A percentile compares a stretch with the other conserved stretches of the same genome.
Conservation (phyloP, 306 rosid species). For the Fagus crenata region DNA sequence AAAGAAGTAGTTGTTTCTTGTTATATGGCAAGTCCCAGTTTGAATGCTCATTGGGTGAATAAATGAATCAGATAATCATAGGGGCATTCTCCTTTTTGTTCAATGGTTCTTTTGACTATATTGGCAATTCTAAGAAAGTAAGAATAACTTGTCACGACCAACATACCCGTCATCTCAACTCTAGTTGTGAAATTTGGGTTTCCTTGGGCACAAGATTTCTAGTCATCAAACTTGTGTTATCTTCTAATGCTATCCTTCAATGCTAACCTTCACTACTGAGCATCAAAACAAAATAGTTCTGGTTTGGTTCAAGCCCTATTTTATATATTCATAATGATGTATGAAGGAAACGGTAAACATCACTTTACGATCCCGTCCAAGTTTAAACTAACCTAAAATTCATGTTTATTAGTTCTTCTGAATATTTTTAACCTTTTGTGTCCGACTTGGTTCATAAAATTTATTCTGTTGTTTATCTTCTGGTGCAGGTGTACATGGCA, state of each 20-base stretch:
- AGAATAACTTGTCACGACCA: slow-evolving; percentile 8
- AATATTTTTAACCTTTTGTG: neutral
- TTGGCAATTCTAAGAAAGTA: neutral
- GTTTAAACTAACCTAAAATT: too few relatives aligned
- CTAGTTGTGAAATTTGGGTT: neutral
- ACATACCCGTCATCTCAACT: slow-evolving; percentile 7
- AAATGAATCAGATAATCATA: slow-evolving; percentile 9
- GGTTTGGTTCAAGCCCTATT: neutral
- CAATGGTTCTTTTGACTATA: slow-evolving; percentile 8
- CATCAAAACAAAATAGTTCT: neutral
- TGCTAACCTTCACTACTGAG: neutral
- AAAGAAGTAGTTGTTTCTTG: neutral
- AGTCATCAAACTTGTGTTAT: neutral
- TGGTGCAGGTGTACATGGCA: slow-evolving; percentile 87
- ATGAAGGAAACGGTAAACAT: too few relatives aligned
- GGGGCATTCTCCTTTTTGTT: neutral
- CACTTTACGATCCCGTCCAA: too few relatives aligned
- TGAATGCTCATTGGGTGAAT: neutral
- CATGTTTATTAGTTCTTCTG: too few relatives aligned
- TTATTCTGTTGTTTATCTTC: neutral
- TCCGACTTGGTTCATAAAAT: slow-evolving; percentile 28
- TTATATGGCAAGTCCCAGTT: neutral
- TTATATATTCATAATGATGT: too few relatives aligned
- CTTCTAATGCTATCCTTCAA: neutral
- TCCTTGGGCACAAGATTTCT: neutral